Percentiles rank a stretch among this genome's conserved stretches.
Conservation (phyloP, 2,329 filamentous ascomycete genomes). For the Fusarium proliferatum region DNA sequence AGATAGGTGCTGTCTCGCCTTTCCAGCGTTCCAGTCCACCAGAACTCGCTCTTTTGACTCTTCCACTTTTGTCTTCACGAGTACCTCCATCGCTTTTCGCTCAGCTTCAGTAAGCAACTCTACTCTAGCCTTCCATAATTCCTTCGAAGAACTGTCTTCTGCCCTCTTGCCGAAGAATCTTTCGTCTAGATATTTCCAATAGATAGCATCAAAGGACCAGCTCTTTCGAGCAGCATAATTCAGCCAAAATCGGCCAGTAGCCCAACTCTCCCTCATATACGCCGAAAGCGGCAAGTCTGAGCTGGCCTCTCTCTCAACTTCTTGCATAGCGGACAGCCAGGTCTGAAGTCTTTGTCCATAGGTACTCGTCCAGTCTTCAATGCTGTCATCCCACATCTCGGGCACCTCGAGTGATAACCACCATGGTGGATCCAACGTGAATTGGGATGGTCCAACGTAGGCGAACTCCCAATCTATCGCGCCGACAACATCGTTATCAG, state of each 20-base stretch:
- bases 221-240: not conserved
- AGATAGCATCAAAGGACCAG: not conserved
- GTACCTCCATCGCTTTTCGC: not conserved
- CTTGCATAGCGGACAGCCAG: constrained; percentile 49
- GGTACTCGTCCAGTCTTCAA: constrained; percentile 43
- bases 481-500: constrained; percentile 36
- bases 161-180: not conserved
- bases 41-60: not conserved
- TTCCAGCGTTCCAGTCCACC: not conserved
- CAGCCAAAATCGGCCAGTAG: not conserved
- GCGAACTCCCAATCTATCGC: constrained; percentile 56
- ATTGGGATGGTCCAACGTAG: constrained; percentile 50
- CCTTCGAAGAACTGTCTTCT: too few species aligned
- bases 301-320: not conserved
- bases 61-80: not conserved
- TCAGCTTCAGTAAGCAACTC: rapidly evolving
- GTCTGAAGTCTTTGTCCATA: constrained; percentile 49
- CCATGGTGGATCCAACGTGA: constrained; percentile 51
- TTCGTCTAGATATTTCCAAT: not conserved
- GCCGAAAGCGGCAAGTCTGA: constrained; percentile 37
- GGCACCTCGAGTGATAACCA: constrained; percentile 51
- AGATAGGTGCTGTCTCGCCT: not conserved
- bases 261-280: constrained; percentile 44
- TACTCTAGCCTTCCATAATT: not conserved
- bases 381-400: constrained; percentile 48